Evolutionary conservation across 768 basidiomycete species (phyloP), one percentile per base, ranked within the genome.

Genomic region (Tremella fuciformis): DNA sequence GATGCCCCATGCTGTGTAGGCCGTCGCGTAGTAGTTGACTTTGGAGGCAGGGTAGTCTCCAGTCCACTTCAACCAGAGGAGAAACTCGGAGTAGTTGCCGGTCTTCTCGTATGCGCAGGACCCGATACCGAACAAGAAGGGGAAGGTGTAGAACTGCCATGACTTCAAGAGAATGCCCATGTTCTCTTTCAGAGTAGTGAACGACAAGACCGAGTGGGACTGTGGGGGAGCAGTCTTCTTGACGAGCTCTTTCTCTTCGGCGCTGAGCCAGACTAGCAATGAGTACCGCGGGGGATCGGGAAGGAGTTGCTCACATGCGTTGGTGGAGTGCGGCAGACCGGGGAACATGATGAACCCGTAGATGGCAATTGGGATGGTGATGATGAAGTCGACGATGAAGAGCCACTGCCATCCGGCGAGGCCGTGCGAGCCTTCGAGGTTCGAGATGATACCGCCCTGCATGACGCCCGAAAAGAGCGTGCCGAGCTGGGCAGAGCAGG

Each of bases 281-380:
- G 6, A 34, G 29, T 34, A 11, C 4, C 6, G 29, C 11, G 6
- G 11, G 29, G 29, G 29, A 4, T 4, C 4, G 29, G 29, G 11
- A 11, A 6, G 29, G 42, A 18, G 42, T 18, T 4, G 22, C 42
- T 46, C 22, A 46, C 48, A 50, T 16, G 48, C 48, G 41, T 66
- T 59, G 57, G 85, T 87, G 0, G 83, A 85, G 15, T 81, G 78
- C 0, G 87, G 87, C 8, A 85, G 80, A 69, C 87, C 85, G 15
- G 88, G 88, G 71, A 89, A 88, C 34, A 86, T 79, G 25, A 86
- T 65, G 69, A 86, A 88, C 0, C 86, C 86, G 70, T 86, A 87
- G 8, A 86, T 66, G 1, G 86, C 86, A 60, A 88, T 85, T 0
- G 86, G 86, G 15, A 86, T 46, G 41, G 60, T 62, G 60, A 62